These are phyloP conservation scores for Wickerhamomyces ciferrii DNA, from an alignment of 805 yeast species.

Conservation along the genomic window DNA sequence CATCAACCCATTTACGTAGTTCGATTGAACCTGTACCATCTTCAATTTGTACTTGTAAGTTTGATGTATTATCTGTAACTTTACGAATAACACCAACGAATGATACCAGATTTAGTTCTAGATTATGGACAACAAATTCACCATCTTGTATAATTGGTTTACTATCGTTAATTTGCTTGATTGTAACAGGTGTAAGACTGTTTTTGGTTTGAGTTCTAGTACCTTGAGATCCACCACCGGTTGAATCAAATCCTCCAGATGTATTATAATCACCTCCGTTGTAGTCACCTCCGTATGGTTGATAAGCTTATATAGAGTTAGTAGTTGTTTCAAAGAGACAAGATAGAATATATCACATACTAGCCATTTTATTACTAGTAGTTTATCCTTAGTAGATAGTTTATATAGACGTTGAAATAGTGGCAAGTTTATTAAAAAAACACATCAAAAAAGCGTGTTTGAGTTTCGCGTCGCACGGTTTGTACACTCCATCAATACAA, in stretches of 20 bases:
- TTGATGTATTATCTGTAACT: constrained; percentile 52
- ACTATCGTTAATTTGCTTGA: constrained; percentile 64
- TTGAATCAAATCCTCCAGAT: constrained; percentile 30
- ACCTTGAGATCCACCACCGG: constrained; percentile 27
- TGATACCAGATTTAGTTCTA: constrained; percentile 57
- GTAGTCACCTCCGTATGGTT: constrained; percentile 29
- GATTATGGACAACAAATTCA: constrained; percentile 52
- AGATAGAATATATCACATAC: neutral
- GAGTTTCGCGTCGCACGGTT: neutral
- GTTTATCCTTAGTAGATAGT: neutral
- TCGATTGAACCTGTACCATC: constrained; percentile 74
- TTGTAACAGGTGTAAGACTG: constrained; percentile 61
- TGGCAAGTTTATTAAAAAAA: neutral
- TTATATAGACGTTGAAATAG: no score
- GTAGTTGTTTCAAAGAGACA: neutral
- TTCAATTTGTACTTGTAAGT: constrained; percentile 55
- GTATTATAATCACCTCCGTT: constrained; percentile 16
- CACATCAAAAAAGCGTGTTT: neutral
- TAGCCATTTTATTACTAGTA: neutral
- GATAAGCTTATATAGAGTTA: constrained; percentile 22
- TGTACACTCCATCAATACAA: neutral
- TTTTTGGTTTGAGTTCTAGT: constrained; percentile 25
- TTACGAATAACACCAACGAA: constrained; percentile 70
- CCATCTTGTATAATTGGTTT: constrained; percentile 61
- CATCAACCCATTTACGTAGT: constrained; percentile 60